phyloP scores from a whole-genome alignment of 805 yeast genomes.

The Yamadazyma endophytica region DNA sequence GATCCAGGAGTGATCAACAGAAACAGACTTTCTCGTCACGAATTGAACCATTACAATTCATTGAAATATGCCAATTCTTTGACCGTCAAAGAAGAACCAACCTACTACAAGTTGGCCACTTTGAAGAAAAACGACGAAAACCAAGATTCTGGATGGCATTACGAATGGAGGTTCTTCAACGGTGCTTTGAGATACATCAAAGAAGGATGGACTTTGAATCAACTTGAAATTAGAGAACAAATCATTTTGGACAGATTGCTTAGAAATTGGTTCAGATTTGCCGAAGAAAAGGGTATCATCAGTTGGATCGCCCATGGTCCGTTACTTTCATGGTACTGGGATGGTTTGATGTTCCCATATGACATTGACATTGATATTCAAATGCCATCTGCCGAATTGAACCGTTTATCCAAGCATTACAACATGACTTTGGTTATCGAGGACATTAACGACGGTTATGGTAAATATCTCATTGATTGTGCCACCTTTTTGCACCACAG shows the following conservation, averaged over 20 bases:
- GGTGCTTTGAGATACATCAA: constrained; percentile 47
- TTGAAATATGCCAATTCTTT: constrained; percentile 21
- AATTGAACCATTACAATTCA: constrained; percentile 20
- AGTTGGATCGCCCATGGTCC: constrained; percentile 30
- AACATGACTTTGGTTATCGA: constrained; percentile 26
- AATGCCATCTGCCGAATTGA: constrained; percentile 23
- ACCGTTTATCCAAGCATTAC: constrained; percentile 17
- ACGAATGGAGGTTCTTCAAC: constrained; percentile 58
- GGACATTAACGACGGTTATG: constrained; percentile 26
- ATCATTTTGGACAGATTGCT: constrained; percentile 22
- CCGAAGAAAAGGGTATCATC: constrained; percentile 19
- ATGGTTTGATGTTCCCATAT: constrained; percentile 26
- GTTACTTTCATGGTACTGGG: constrained; percentile 28
- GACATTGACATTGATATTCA: constrained; percentile 28
- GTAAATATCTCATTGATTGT: constrained; percentile 25
- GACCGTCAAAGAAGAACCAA: constrained; percentile 20
- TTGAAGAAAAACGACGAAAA: constrained; percentile 21
- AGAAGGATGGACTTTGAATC: constrained; percentile 25
- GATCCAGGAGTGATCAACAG: constrained; percentile 3
- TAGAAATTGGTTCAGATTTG: constrained; percentile 24
- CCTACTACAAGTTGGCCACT: constrained; percentile 36
- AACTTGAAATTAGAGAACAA: constrained; percentile 17
- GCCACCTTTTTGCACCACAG: constrained; percentile 27
- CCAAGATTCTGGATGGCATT: constrained; percentile 49
- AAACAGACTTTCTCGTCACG: constrained; percentile 14